Base-by-base conservation (phyloP, 139 green algal genomes). In the Pleodorina starrii region DNA sequence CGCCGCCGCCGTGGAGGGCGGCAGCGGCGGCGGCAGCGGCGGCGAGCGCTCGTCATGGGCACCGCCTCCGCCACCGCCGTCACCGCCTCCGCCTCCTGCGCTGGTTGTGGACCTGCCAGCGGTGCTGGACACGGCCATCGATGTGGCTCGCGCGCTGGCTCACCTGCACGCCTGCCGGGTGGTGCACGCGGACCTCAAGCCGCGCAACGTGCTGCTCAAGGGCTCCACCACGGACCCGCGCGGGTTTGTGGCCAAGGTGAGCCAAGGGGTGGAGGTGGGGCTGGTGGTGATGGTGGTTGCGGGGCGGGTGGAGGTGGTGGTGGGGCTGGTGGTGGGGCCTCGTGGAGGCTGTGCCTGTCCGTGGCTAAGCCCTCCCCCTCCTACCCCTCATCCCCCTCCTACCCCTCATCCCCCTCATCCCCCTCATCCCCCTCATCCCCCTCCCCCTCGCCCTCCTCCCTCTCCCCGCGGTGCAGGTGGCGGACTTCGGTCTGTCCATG, bases 401-500 rank as follows among this genome's bases (percentile, higher is more conserved):
- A 16, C 40, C 40, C 11, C 72, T 35, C 19, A 19, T 35, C 25
- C 40, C 14, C 1, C 72, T 11, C 69, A n/a, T 27, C 40, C 42
- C 38, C 36, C 50, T 60, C 17, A 25, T 60, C 14, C 50, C 50
- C 50, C 50, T 60, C 50, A 32, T 32, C 40, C 71, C 73, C 42
- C 10, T 17, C 3, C 42, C 10, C 42, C 3, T 42, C 73, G 16
- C 17, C 42, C 73, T 1, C 38, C 25, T 1, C 74, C 27, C 25
- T 0, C 25, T 40, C 4, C 27, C 46, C 74, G 5, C 44, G 23
- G 35, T 5, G 5, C 93, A 93, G 90, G 81, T 94, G 2, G 86
- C 87, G 10, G 92, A 94, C 78, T 94, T 94, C 76, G 92, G 92
- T 2, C 60, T 94, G 68, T 90, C 75, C 54, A 71, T 94, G 59